Conservation (phyloP, 306 rosid species). For the Mucuna pruriens region DNA sequence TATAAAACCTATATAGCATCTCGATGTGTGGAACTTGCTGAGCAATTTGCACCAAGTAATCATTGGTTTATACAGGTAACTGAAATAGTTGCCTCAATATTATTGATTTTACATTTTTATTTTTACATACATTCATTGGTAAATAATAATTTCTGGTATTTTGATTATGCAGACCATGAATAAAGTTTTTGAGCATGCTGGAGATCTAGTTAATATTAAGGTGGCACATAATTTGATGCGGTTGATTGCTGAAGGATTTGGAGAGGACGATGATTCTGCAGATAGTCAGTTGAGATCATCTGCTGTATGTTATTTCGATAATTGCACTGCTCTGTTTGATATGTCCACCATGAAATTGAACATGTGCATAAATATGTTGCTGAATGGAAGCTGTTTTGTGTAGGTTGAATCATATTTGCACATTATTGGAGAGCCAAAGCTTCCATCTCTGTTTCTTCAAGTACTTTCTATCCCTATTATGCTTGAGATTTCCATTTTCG, state of each 20-base stretch:
- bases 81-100: conserved; percentile 3
- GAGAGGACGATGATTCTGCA: conserved; percentile 85
- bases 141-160: conserved; percentile 20
- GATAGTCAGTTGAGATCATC: conserved; percentile 93
- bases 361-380: conserved; percentile 6
- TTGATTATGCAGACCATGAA: conserved; percentile 80
- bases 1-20: conserved; percentile 94
- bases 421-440: conserved; percentile 89
- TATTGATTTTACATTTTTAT: conserved; percentile 29
- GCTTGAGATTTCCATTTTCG: conserved; percentile 12
- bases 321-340: conserved; percentile 33
- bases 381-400: conserved; percentile 38
- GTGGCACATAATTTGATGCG: conserved; percentile 99
- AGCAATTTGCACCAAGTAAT: conserved; percentile 96
- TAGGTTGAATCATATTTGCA: conserved; percentile 91
- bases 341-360: not conserved
- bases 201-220: conserved; percentile 94
- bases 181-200: conserved; percentile 99
- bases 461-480: conserved; percentile 47
- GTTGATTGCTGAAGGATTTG: conserved; percentile 98
- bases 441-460: conserved; percentile 93
- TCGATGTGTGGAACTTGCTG: conserved; percentile 95
- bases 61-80: conserved; percentile 99
- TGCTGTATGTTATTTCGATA: conserved; percentile 71
- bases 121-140: not conserved